These are phyloP conservation scores for Saccharomycopsis selenospora DNA, from an alignment of 805 yeast genomes.

Conservation along the genomic window DNA sequence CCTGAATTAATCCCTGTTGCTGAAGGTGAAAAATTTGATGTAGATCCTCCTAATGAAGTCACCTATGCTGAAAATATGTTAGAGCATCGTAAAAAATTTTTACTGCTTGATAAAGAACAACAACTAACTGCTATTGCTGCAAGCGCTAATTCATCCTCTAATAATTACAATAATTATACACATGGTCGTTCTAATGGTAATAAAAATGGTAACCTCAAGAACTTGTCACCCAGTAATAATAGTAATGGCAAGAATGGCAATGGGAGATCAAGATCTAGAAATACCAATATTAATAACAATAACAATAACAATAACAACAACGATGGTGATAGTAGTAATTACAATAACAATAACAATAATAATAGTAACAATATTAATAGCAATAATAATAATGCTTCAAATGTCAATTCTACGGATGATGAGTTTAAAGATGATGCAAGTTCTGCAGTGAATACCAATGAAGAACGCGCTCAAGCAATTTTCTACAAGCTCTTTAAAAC, in stretches of 20 bases:
- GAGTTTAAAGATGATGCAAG: too few relatives aligned
- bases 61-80: conserved; percentile 37
- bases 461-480: conserved; percentile 12
- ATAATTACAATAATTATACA: background rate
- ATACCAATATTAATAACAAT: too few relatives aligned
- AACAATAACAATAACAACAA: background rate
- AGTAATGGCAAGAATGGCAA: background rate
- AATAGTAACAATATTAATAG: too few relatives aligned
- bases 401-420: too few relatives aligned
- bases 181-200: background rate
- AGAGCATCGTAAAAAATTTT: conserved; percentile 31
- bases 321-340: background rate
- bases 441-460: background rate
- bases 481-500: conserved; percentile 7
- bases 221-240: background rate
- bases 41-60: conserved; percentile 38
- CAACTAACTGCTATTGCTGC: background rate
- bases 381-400: too few relatives aligned
- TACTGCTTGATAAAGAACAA: conserved; percentile 24
- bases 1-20: conserved; percentile 30
- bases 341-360: too few relatives aligned
- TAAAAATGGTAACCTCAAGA: background rate
- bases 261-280: background rate
- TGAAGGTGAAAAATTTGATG: conserved; percentile 29
- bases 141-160: background rate